Conservation (phyloP, 148 eudicot genomes). For the Polygonum aviculare region DNA sequence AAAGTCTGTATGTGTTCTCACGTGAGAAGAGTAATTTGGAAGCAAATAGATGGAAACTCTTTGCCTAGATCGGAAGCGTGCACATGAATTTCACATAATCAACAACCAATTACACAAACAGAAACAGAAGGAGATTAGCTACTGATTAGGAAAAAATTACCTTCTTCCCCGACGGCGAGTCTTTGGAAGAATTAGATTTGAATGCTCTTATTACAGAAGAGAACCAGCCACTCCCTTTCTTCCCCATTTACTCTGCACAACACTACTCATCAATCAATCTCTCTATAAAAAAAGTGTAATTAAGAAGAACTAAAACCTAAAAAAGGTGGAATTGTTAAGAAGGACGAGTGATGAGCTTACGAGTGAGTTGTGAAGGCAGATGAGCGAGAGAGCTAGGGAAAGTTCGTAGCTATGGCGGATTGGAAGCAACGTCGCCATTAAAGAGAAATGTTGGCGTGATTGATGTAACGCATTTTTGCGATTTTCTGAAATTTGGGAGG, state of each 20-base stretch:
- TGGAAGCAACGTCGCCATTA: background rate
- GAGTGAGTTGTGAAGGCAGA: background rate
- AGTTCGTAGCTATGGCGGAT: background rate
- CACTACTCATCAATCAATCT: background rate
- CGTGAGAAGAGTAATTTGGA: background rate
- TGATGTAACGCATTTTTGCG: background rate
- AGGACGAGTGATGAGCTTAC: background rate
- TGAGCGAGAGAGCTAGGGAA: background rate
- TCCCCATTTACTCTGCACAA: constrained; percentile 8
- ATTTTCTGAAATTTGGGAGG: background rate
- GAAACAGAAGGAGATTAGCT: background rate
- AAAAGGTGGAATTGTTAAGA: background rate
- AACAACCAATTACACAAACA: background rate
- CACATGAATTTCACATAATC: background rate
- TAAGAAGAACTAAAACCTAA: background rate
- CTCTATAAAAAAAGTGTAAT: background rate
- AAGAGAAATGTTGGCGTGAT: background rate
- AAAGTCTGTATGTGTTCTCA: background rate
- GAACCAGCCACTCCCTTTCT: constrained; percentile 14
- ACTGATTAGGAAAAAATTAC: background rate
- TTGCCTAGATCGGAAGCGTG: background rate
- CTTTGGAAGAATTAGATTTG: constrained; percentile 8
- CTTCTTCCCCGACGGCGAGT: constrained; percentile 8
- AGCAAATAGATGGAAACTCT: background rate
- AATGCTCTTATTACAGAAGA: background rate